Percentiles rank a stretch among this genome's conserved stretches.
phyloP scores from a whole-genome alignment of 2,329 filamentous ascomycete species.

The Pestalotiopsis sp. region DNA sequence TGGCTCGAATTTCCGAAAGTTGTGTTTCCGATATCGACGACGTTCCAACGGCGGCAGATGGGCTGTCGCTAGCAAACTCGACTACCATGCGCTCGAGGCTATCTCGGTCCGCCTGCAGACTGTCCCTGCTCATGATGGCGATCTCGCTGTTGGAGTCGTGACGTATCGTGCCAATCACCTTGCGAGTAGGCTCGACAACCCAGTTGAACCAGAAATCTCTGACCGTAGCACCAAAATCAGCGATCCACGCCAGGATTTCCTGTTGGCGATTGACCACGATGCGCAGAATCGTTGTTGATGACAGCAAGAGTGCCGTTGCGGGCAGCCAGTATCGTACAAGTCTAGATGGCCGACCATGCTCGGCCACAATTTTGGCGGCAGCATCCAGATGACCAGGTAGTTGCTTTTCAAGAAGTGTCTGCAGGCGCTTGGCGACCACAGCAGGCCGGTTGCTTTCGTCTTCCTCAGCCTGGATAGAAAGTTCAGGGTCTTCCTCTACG shows the following conservation, averaged over 20 bases:
- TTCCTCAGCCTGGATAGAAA: slow-evolving; percentile 56
- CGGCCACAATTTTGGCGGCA: slow-evolving; percentile 57
- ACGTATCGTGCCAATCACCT: slow-evolving; percentile 87
- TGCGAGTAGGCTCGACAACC: slow-evolving; percentile 84
- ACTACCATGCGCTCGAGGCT: slow-evolving; percentile 98
- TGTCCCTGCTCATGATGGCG: slow-evolving; percentile 94
- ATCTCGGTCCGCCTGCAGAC: slow-evolving; percentile 84
- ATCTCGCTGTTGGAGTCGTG: slow-evolving; percentile 93
- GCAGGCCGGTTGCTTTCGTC: slow-evolving; percentile 52
- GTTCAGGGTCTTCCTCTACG: slow-evolving; percentile 63
- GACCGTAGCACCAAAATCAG: slow-evolving; percentile 75
- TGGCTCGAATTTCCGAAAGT: slow-evolving; percentile 73
- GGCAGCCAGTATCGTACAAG: slow-evolving; percentile 90
- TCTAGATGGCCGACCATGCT: slow-evolving; percentile 75
- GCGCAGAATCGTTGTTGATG: slow-evolving; percentile 83
- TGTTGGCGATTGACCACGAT: slow-evolving; percentile 75
- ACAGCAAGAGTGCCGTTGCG: slow-evolving; percentile 70
- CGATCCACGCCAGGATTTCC: slow-evolving; percentile 79
- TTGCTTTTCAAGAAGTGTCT: slow-evolving; percentile 68
- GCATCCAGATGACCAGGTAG: slow-evolving; percentile 68
- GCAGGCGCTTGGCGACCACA: slow-evolving; percentile 68
- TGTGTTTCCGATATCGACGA: slow-evolving; percentile 66
- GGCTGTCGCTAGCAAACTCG: slow-evolving; percentile 88
- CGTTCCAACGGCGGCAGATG: slow-evolving; percentile 57
- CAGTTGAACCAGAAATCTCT: slow-evolving; percentile 96